Evolutionary conservation across 2,329 filamentous ascomycete genomes (phyloP).

Genomic region (Xylaria sp.): DNA sequence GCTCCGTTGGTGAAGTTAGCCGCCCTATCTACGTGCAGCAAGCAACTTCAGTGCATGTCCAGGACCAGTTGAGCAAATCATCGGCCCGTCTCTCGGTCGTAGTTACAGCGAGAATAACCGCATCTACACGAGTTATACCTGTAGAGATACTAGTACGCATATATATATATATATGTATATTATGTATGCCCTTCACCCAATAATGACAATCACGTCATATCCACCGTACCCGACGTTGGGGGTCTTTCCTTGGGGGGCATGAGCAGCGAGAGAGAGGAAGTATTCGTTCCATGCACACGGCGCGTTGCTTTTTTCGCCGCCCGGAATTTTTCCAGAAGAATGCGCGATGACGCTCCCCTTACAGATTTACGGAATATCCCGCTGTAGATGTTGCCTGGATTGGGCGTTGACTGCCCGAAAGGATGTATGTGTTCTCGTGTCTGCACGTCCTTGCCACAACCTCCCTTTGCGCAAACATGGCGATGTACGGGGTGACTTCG

Average conservation of each 20-base stretch:
- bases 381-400: background rate
- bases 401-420: background rate
- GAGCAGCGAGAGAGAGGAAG: background rate
- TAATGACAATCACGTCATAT: background rate
- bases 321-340: constrained; percentile 27
- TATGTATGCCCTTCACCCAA: background rate
- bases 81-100: constrained; percentile 29
- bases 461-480: no score
- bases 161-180: background rate
- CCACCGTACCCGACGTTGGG: background rate
- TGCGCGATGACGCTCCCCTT: constrained; percentile 23
- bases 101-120: constrained; percentile 24
- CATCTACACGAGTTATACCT: background rate
- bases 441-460: background rate
- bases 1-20: constrained; percentile 12
- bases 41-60: background rate
- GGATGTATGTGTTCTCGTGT: background rate
- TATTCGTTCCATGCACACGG: background rate
- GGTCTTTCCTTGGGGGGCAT: background rate
- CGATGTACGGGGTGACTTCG: background rate
- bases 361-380: constrained; percentile 21
- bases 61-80: constrained; percentile 18
- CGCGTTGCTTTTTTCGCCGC: constrained; percentile 12
- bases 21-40: background rate
- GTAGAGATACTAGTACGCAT: background rate